Conservation (phyloP, 805 yeast genomes). For the Saccharomycopsis sp. region DNA sequence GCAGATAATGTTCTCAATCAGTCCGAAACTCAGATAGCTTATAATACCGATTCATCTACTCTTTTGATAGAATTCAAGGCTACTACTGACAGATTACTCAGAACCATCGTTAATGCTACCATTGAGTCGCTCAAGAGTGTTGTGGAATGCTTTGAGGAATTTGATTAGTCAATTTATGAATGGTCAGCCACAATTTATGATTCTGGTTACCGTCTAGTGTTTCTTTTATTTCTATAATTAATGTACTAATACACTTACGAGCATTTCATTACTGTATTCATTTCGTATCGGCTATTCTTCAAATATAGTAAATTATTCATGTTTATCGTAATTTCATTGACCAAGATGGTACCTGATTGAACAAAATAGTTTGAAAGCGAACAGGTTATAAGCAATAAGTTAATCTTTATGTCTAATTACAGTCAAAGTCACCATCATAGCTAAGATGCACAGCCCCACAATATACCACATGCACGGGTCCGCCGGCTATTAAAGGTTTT, state of each 20-base stretch:
- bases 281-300: too few species aligned
- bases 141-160: slow-evolving; percentile 60
- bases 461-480: neutral
- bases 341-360: too few species aligned
- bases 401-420: too few species aligned
- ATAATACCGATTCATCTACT: slow-evolving; percentile 27
- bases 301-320: too few species aligned
- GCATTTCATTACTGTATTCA: too few species aligned
- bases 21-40: slow-evolving; percentile 42
- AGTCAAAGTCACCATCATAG: neutral
- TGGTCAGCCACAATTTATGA: too few species aligned
- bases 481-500: neutral
- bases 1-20: slow-evolving; percentile 67
- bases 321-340: too few species aligned
- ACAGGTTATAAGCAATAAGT: too few species aligned
- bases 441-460: neutral
- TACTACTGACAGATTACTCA: slow-evolving; percentile 51
- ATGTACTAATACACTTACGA: neutral
- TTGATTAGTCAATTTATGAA: slow-evolving; percentile 37
- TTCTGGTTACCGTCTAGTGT: neutral
- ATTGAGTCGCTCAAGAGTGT: slow-evolving; percentile 60
- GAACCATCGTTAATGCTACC: slow-evolving; percentile 67
- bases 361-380: too few species aligned
- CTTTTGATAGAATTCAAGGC: slow-evolving; percentile 44
- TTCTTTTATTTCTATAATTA: neutral